Evolutionary conservation across 768 basidiomycete genomes (phyloP), one percentile per base, ranked within the genome.

Genomic region (Phaeolepiota aurea): DNA sequence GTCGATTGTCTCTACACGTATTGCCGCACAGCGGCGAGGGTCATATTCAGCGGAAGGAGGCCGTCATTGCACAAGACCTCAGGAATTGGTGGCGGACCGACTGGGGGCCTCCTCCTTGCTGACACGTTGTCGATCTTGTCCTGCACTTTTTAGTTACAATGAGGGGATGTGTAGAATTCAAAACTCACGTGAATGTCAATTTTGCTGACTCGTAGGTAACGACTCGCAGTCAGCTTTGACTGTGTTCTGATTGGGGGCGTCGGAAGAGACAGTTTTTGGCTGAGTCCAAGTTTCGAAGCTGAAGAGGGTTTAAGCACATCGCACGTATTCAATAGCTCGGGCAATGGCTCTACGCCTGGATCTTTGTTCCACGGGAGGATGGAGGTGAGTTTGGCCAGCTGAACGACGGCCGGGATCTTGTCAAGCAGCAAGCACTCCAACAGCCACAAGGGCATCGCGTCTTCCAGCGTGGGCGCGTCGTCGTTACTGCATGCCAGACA

Each of bases 31-130:
- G 86, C 85, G 3, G 87, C 93, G 23, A 99, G 71, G 3, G 87
- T 93, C 80, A 94, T 91, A 48, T 82, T 79, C 19, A 85, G 66
- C 16, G 93, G 85, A 22, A 98, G 68, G 12, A 87, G 65, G n/a
- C 72, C 66, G 46, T 89, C 86, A 49, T 88, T 89, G 61, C 92
- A 96, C 19, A 96, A 57, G 32, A 98, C 77, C 62, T 98, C 93
- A 56, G 88, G 84, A 20, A 72, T 52, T 18, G 90, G 83, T 49
- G 7, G 76, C n/a, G n/a, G n/a, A n/a, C n/a, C n/a, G n/a, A n/a
- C n/a, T n/a, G n/a, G n/a, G 56, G 54, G 40, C 54, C 50, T 15
- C 61, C 56, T 14, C 55, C 44, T 4, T 25, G 50, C 53, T 4
- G 59, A 49, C n/a, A 82, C 47, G 48, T 71, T 80, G 10, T 85